Conservation (phyloP, 2,329 filamentous ascomycete genomes). For the Aspergillus sp. region DNA sequence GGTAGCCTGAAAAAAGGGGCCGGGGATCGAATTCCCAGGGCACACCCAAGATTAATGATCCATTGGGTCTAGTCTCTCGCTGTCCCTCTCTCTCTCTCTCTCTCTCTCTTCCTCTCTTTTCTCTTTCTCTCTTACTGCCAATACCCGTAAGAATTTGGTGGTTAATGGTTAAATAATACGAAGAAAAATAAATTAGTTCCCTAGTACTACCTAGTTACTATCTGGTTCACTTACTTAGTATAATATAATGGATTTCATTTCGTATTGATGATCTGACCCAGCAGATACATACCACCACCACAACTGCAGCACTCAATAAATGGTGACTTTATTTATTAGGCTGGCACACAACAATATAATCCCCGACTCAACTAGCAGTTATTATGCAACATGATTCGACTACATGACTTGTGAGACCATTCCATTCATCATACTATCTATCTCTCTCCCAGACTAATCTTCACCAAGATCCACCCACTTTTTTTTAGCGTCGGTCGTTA, state of each 20-base stretch:
- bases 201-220: background rate
- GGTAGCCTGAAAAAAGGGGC: conserved; percentile 18
- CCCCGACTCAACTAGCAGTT: background rate
- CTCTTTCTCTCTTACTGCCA: too few relatives aligned
- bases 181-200: background rate
- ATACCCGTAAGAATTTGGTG: too few relatives aligned
- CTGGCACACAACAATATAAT: background rate
- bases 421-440: background rate
- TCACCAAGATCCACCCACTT: conserved; percentile 12
- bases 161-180: too few relatives aligned
- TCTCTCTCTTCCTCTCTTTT: too few relatives aligned
- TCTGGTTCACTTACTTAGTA: too few relatives aligned
- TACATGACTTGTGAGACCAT: background rate
- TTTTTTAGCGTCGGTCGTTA: conserved; percentile 12
- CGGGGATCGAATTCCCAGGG: background rate
- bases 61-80: background rate
- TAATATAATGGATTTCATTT: too few relatives aligned
- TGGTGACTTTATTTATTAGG: background rate
- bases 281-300: background rate
- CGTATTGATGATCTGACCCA: background rate
- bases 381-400: background rate
- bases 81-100: too few relatives aligned
- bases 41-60: background rate
- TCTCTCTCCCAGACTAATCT: conserved; percentile 13
- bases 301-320: background rate